A percentile compares a stretch with the other conserved stretches of the same genome.
These are phyloP conservation scores for Starmerella etchellsii DNA, from an alignment of 805 yeast genomes.

Conservation along the genomic window DNA sequence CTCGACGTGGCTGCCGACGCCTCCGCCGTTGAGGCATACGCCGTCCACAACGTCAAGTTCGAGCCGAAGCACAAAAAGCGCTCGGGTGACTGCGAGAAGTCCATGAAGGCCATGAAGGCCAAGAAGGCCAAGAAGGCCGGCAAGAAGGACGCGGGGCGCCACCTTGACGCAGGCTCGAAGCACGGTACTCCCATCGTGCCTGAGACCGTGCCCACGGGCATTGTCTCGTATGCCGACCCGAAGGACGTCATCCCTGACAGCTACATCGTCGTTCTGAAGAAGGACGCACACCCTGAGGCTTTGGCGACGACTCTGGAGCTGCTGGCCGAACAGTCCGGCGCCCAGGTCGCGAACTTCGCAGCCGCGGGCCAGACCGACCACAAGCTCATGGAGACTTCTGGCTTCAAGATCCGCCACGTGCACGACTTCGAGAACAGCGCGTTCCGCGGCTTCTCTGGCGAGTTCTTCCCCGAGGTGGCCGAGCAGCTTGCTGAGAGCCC, in stretches of 20 bases:
- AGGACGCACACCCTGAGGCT: slow-evolving; percentile 40
- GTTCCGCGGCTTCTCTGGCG: slow-evolving; percentile 74
- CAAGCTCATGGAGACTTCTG: slow-evolving; percentile 16
- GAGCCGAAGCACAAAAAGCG: background rate
- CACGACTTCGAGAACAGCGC: slow-evolving; percentile 34
- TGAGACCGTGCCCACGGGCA: background rate
- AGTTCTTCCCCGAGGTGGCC: slow-evolving; percentile 61
- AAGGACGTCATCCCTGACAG: slow-evolving; percentile 23
- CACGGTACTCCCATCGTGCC: background rate
- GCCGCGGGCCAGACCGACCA: slow-evolving; percentile 30
- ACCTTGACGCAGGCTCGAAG: background rate
- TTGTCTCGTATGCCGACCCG: slow-evolving; percentile 6
- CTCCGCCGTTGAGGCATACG: slow-evolving; percentile 1
- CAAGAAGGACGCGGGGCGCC: background rate
- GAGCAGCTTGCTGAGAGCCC: slow-evolving; percentile 53
- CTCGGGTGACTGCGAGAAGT: background rate
- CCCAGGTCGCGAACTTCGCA: slow-evolving; percentile 18
- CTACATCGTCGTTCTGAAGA: slow-evolving; percentile 78
- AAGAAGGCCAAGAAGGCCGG: background rate
- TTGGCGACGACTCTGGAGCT: slow-evolving; percentile 54
- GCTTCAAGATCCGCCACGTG: slow-evolving; percentile 23
- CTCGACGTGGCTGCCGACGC: slow-evolving; percentile 1
- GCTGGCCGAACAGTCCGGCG: slow-evolving; percentile 34
- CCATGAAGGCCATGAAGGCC: background rate
- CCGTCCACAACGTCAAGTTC: background rate